These are phyloP conservation scores for Elongisporangium anandrum DNA, from an alignment of 352 stramenopile species.

Conservation along the genomic window DNA sequence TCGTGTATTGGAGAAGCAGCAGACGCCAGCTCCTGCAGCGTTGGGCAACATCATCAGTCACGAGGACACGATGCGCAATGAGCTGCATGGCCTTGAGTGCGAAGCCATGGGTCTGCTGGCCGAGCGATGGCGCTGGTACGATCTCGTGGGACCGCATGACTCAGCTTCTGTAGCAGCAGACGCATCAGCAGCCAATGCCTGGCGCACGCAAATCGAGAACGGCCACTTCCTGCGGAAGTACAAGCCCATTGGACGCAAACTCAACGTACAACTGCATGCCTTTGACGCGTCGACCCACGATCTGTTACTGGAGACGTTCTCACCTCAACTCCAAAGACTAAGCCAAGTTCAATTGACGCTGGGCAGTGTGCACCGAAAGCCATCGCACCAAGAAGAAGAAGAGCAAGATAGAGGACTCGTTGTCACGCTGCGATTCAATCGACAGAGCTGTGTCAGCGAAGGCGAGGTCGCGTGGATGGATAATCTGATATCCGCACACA, in stretches of 20 bases:
- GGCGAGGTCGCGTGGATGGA: conserved; percentile 10
- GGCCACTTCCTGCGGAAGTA: background rate
- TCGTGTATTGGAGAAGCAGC: background rate
- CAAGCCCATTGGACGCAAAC: conserved; percentile 6
- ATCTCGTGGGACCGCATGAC: conserved; percentile 3
- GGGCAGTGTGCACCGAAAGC: conserved; percentile 2
- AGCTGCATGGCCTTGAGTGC: conserved; percentile 6
- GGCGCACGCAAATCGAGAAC: background rate
- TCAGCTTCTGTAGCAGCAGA: background rate
- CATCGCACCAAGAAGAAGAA: background rate
- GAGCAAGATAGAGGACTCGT: conserved; percentile 5
- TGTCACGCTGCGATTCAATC: conserved; percentile 9
- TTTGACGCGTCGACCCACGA: conserved; percentile 6
- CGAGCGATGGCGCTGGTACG: conserved; percentile 3
- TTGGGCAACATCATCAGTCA: conserved; percentile 3
- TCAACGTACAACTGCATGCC: conserved; percentile 4
- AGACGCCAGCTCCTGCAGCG: background rate
- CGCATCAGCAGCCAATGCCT: background rate
- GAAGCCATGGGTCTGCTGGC: conserved; percentile 1
- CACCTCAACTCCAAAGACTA: conserved; percentile 3
- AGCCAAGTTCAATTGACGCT: conserved; percentile 8
- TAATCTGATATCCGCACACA: conserved; percentile 15
- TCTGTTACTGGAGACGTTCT: conserved; percentile 9
- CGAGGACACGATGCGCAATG: conserved; percentile 3
- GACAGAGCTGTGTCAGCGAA: conserved; percentile 6